These are phyloP conservation scores for Diaporthe longicolla DNA, from an alignment of 2,329 filamentous ascomycete genomes.

Conservation along the genomic window DNA sequence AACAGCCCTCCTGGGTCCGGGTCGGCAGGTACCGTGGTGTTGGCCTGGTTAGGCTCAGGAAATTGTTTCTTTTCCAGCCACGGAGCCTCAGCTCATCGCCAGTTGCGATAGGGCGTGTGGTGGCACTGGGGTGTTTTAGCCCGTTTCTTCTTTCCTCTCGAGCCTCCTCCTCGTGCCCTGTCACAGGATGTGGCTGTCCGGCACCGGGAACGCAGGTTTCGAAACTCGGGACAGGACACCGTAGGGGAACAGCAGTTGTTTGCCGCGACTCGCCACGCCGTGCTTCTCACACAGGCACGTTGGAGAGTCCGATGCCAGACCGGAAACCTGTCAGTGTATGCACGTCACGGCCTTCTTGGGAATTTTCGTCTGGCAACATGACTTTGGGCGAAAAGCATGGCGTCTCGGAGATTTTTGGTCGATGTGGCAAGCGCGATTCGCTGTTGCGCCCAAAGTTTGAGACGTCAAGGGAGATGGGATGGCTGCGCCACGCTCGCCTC, in stretches of 20 bases:
- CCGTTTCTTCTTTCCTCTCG: constrained; percentile 23
- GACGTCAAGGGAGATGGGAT: constrained; percentile 29
- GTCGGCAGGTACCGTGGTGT: constrained; percentile 3
- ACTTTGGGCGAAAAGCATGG: constrained; percentile 28
- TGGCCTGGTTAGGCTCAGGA: constrained; percentile 4
- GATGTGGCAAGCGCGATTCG: constrained; percentile 21
- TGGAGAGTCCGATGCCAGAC: constrained; percentile 30
- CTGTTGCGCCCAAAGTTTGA: constrained; percentile 23
- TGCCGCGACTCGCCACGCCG: constrained; percentile 11
- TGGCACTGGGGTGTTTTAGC: constrained; percentile 21
- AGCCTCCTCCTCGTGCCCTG: not conserved
- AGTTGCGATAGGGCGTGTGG: constrained; percentile 33
- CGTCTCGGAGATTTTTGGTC: constrained; percentile 24
- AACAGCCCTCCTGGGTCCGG: not conserved
- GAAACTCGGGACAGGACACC: constrained; percentile 27
- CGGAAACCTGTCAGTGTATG: constrained; percentile 27
- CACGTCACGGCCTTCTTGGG: constrained; percentile 25
- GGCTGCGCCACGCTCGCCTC: constrained; percentile 27
- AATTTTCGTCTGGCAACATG: constrained; percentile 18
- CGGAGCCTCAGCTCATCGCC: constrained; percentile 15
- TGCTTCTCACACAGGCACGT: not conserved
- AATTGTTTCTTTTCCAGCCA: constrained; percentile 23
- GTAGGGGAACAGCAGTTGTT: constrained; percentile 5
- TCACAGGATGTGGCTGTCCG: constrained; percentile 24
- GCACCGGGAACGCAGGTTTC: constrained; percentile 29